These are phyloP conservation scores for Hemisphaericaspora subhashii DNA, from an alignment of 1,139 yeast species.

Conservation along the genomic window DNA sequence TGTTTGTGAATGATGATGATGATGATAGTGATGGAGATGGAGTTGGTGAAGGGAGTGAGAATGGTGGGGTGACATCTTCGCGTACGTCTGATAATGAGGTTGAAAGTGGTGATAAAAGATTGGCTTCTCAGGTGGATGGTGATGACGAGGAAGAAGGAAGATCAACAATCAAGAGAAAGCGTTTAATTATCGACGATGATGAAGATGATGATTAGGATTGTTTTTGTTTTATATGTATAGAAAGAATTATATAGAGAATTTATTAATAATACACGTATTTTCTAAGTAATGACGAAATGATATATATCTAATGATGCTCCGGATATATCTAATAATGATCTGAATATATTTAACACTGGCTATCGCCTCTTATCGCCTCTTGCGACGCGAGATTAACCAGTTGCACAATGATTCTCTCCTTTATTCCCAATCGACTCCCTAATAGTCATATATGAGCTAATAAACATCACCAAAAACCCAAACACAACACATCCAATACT, in stretches of 20 bases:
- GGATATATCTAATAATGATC: slow-evolving; percentile 3
- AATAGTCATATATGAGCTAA: slow-evolving; percentile 76
- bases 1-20: slow-evolving; percentile 21
- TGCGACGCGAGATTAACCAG: slow-evolving; percentile 22
- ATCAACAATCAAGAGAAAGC: slow-evolving; percentile 13
- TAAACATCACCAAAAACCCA: slow-evolving; percentile 74
- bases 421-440: slow-evolving; percentile 15
- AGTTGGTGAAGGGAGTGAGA: neutral
- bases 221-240: slow-evolving; percentile 2
- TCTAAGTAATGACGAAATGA: too few relatives aligned
- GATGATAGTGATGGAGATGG: slow-evolving; percentile 10
- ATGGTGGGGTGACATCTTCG: neutral
- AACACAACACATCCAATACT: slow-evolving; percentile 63
- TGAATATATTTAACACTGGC: neutral
- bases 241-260: neutral
- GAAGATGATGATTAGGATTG: slow-evolving; percentile 23
- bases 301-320: neutral
- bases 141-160: slow-evolving; percentile 10
- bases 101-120: neutral
- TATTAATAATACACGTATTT: slow-evolving; percentile 5
- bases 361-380: neutral
- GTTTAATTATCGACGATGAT: slow-evolving; percentile 25
- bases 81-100: slow-evolving; percentile 2
- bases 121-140: slow-evolving; percentile 2
- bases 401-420: slow-evolving; percentile 38